Base-by-base conservation (phyloP, 176 grass and related monocot genomes). In the Typha latifolia region DNA sequence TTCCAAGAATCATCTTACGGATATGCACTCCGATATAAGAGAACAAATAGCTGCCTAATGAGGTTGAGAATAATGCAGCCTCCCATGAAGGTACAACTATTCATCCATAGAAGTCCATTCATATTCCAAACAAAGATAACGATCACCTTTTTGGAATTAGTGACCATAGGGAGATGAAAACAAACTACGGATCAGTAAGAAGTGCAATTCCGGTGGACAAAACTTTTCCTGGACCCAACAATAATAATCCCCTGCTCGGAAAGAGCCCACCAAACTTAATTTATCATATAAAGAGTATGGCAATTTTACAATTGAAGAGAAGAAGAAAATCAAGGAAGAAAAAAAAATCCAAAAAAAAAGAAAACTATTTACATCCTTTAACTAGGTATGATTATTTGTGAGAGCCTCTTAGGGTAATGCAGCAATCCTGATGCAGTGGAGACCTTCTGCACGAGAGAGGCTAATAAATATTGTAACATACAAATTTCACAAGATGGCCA, bases 291-390 rank as follows among this genome's bases (percentile, higher is more conserved):
- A 91, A 87, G 53, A 70, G 48, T 83, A 67, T 74, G 27, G 78
- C 61, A 66, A 51, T 86, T 90, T 80, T 86, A 91, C 74, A 86
- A 24, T 97, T 84, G 51, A 77, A 72, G 51, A 69, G 61, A 78
- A 12, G 49, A 66, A 62, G 66, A 61, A 62, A 78, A 77, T 66
- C 69, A 31, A 53, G 50, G 57, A 69, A 59, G 51, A 67, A 74
- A 70, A 70, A 70, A 73, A 73, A 34, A 67, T 49, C 49, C 69
- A 70, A 74, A 69, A 49, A 34, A 74, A 77, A 63, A 52, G 32
- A 69, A 63, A 74, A 74, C 79, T 99, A 94, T 99, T 64, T 94
- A 99, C 89, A 94, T 79, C 74, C 87, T 64, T 85, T 83, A 85
- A 81, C 78, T 92, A 84, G 66, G 73, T 73, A 86, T 81, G 61